These are phyloP conservation scores for Panicum miliaceum DNA, from an alignment of 176 grass and related monocot genomes.

Conservation along the genomic window DNA sequence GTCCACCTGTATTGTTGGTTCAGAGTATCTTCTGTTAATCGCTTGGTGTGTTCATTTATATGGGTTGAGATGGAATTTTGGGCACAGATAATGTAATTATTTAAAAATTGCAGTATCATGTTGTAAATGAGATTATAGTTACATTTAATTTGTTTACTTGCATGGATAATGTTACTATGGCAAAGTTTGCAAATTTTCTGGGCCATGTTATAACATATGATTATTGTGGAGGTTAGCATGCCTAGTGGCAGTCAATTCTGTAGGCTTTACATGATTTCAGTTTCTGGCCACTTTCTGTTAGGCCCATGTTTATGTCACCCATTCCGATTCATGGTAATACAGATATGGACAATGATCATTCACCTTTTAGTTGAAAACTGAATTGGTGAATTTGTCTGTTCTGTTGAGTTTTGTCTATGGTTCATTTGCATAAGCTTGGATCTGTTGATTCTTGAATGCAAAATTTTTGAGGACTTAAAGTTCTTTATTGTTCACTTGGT, in stretches of 20 bases:
- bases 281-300: background rate
- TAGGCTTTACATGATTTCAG: background rate
- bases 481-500: background rate
- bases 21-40: background rate
- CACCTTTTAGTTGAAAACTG: conserved; percentile 30
- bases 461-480: conserved; percentile 26
- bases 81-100: background rate
- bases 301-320: background rate
- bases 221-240: background rate
- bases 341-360: conserved; percentile 25
- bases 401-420: background rate
- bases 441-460: conserved; percentile 21
- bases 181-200: background rate
- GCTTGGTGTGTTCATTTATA: background rate
- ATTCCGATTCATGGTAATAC: background rate
- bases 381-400: background rate
- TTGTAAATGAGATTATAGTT: background rate
- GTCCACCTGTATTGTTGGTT: background rate
- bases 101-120: background rate
- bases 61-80: background rate
- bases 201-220: background rate
- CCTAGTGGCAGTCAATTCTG: background rate
- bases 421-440: conserved; percentile 20
- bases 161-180: background rate
- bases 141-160: background rate